A percentile compares a stretch with the other conserved stretches of the same genome.
Conservation (phyloP, 2,329 filamentous ascomycete genomes). For the Ceratocystis colombiana region DNA sequence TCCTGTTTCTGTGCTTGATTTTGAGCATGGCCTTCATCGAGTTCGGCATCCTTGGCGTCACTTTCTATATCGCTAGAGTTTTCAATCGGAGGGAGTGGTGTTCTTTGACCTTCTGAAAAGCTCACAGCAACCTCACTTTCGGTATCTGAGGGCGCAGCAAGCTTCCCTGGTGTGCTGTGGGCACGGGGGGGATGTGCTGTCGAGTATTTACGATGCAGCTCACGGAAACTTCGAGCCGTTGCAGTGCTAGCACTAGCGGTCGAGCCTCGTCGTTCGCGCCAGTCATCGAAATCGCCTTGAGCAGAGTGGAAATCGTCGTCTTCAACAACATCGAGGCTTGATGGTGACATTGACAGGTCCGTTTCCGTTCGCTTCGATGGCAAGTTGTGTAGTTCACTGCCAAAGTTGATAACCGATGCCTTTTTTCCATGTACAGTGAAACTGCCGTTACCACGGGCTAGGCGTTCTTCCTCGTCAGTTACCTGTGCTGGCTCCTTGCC, state of each 20-base stretch:
- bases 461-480: slow-evolving; percentile 49
- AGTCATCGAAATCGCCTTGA: slow-evolving; percentile 38
- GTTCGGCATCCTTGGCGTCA: slow-evolving; percentile 5
- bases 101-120: slow-evolving; percentile 49
- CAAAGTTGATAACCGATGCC: slow-evolving; percentile 92
- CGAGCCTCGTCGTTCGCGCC: slow-evolving; percentile 48
- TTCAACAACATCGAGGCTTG: slow-evolving; percentile 31
- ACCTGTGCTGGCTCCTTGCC: slow-evolving; percentile 49
- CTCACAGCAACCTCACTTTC: slow-evolving; percentile 52
- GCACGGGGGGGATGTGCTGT: slow-evolving; percentile 42
- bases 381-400: slow-evolving; percentile 75
- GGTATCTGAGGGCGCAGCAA: slow-evolving; percentile 45
- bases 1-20: background rate
- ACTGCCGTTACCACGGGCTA: slow-evolving; percentile 70
- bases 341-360: slow-evolving; percentile 33
- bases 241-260: slow-evolving; percentile 56
- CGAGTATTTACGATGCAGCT: slow-evolving; percentile 51
- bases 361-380: slow-evolving; percentile 49
- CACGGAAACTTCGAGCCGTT: slow-evolving; percentile 55
- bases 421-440: slow-evolving; percentile 98
- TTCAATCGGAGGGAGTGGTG: slow-evolving; percentile 46
- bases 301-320: slow-evolving; percentile 46
- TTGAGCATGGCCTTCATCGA: background rate
- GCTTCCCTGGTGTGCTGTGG: slow-evolving; percentile 32
- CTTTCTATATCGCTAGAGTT: slow-evolving; percentile 30